These are phyloP conservation scores for Candida albicans DNA, from an alignment of 1,139 yeast genomes.

Conservation along the genomic window DNA sequence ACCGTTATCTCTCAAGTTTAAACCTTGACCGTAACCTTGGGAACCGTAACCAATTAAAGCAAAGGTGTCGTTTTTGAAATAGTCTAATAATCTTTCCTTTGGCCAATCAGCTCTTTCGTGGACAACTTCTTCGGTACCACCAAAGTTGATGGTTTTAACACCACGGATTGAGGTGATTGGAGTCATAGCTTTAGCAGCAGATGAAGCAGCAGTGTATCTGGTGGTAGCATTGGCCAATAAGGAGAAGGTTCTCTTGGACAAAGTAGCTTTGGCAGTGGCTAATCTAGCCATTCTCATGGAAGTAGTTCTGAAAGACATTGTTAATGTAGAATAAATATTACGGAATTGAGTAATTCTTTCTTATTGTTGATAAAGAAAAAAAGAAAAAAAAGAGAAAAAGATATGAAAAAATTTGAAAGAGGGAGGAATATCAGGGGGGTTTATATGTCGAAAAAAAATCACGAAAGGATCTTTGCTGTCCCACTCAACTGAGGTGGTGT, in stretches of 20 bases:
- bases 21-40: slow-evolving; percentile 99
- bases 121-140: slow-evolving; percentile 91
- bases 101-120: slow-evolving; percentile 99
- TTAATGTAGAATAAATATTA: slow-evolving; percentile 7
- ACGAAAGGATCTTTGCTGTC: no score
- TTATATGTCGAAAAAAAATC: slow-evolving; percentile 10
- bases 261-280: slow-evolving; percentile 53
- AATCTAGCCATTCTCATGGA: slow-evolving; percentile 62
- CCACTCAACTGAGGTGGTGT: slow-evolving; percentile 1
- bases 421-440: slow-evolving; percentile 1
- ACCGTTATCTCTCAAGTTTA: slow-evolving; percentile 98
- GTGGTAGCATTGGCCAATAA: slow-evolving; percentile 54
- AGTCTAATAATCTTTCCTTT: slow-evolving; percentile 89
- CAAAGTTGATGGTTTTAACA: slow-evolving; percentile 93
- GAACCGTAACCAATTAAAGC: slow-evolving; percentile 99
- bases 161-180: slow-evolving; percentile 63
- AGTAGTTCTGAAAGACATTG: slow-evolving; percentile 64
- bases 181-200: slow-evolving; percentile 37
- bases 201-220: slow-evolving; percentile 36
- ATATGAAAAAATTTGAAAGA: slow-evolving; percentile 5
- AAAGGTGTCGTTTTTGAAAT: slow-evolving; percentile 96
- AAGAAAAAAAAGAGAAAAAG: slow-evolving; percentile 1
- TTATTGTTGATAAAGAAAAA: neutral
- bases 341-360: neutral
- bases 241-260: slow-evolving; percentile 67